Evolutionary conservation across 108 stramenopile species (phyloP), one percentile per base, ranked within the genome.

Genomic region (Bacterosira constricta): DNA sequence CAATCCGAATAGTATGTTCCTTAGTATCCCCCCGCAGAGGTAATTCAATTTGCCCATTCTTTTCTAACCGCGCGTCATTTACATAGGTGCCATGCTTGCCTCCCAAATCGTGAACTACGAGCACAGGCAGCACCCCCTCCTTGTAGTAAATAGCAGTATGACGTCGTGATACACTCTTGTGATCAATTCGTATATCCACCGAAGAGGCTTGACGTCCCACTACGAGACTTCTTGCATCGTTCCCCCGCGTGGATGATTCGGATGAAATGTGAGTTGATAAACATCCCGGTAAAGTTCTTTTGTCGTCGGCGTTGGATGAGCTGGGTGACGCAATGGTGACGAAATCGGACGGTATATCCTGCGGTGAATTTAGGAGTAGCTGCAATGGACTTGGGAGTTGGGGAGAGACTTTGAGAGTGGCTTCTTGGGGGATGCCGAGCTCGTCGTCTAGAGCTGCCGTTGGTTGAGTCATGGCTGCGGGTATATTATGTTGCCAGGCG

Each of bases 31-130:
- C 51, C 17, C 17, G 41, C 4, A 79, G 35, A 25, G 65, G 65
- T 49, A 79, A 36, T 38, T 79, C 63, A 4, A 75, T n/a, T 31
- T 46, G 41, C 11, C 69, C 72, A 71, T 83, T 80, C 18, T 75
- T 80, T 26, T 76, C 74, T 45, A 83, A 32, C 10, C 69, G 73
- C 10, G 20, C 13, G 23, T 66, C 69, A 56, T 87, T 69, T 12
- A 89, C 84, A 29, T 63, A 63, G 15, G 83, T 84, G 7, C 88
- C 88, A 66, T 89, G 80, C 44, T 89, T 89, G 34, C 85, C 84
- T 35, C 88, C 88, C 39, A 87, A 84, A 74, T 87, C 88, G 57
- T 84, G 66, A 15, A 89, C 37, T 17, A 86, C 59, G 0, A 85
- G 38, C 17, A 72, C 6, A 36, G 57, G 32, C n/a, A n/a, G n/a